phyloP scores from a whole-genome alignment of 2,329 filamentous ascomycete species.

The Colletotrichum sp. region DNA sequence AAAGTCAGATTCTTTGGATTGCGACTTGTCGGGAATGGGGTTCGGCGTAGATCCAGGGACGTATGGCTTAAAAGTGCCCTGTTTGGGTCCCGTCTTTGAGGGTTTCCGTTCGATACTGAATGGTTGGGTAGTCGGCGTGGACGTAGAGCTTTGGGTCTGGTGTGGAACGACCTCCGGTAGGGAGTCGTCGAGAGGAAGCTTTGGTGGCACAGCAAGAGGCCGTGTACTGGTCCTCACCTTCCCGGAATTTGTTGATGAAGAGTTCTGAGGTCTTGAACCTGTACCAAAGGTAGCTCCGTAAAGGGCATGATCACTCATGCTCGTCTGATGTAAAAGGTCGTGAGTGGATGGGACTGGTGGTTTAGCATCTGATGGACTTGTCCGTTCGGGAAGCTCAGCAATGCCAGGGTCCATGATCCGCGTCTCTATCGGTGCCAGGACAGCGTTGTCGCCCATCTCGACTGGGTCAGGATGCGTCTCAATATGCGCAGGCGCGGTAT shows the following conservation, averaged over 20 bases:
- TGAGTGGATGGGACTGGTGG: not conserved
- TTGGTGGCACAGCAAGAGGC: too few relatives aligned
- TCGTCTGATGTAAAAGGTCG: conserved; percentile 21
- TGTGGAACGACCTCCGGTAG: not conserved
- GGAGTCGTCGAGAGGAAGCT: not conserved
- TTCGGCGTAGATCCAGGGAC: not conserved
- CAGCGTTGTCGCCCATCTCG: conserved; percentile 46
- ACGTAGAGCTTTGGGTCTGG: not conserved
- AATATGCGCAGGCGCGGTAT: conserved; percentile 42
- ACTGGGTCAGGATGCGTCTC: conserved; percentile 49
- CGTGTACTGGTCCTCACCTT: not conserved
- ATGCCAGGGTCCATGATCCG: conserved; percentile 26
- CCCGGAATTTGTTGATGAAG: not conserved
- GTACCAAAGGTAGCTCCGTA: conserved; percentile 22
- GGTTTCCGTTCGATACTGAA: conserved; percentile 18
- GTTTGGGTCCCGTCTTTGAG: conserved; percentile 1
- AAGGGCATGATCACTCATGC: conserved; percentile 9
- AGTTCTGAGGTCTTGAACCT: conserved; percentile 4
- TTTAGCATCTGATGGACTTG: conserved; percentile 31
- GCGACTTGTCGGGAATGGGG: not conserved
- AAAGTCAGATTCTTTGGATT: not conserved
- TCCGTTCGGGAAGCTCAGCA: conserved; percentile 44
- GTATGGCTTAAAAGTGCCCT: conserved; percentile 19
- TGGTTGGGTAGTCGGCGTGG: not conserved
- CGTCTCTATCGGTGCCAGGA: conserved; percentile 40